Evolutionary conservation across 495 filamentous ascomycete genomes (phyloP), one percentile per base, ranked within the genome.

Genomic region (Xylaria scruposa): DNA sequence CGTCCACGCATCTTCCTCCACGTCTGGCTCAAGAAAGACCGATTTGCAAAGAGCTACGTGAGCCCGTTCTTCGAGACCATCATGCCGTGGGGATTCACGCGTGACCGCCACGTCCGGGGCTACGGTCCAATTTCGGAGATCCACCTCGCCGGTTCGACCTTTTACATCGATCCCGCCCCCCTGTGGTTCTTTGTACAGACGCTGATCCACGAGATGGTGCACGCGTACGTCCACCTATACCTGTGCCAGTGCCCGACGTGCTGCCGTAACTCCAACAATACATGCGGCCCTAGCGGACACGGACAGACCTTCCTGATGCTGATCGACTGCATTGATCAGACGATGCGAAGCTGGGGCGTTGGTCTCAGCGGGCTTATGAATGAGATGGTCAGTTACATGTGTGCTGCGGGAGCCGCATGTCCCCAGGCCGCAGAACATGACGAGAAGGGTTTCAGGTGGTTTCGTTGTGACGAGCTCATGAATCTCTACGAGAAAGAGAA

Each of bases 171-270:
- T 6, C 53, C 53, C 4, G 26, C 29, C 4, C 36, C 38, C 5
- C 60, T 26, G 38, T 19, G 17, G 26, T 10, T 63, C n/a, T 2
- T 42, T 3, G 9, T 49, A 1, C 15, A 65, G 62, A 65, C 42
- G 21, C n/a, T 56, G 31, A 26, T 67, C 5, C 65, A 67, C 65
- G 47, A 67, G 49, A 67, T 67, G 49, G 65, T 56, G n/a, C 47
- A 67, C 49, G 65, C 36, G 0, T 67, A 67, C 65, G 6, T 67
- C 2, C 1, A 51, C 3, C 0, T 67, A 12, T 67, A 26, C 24
- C 0, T 56, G 4, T 67, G 65, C 36, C 26, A 5, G 1, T 67
- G 65, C 26, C 6, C 8, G 6, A 17, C 44, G 0, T 67, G 65
- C 49, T 10, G 0, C 33, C 5, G 15, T 10, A 33, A 67, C 49